A percentile compares a stretch with the other conserved stretches of the same genome.
Conservation (phyloP, 2,329 filamentous ascomycete genomes). For the Aspergillus neoniger region DNA sequence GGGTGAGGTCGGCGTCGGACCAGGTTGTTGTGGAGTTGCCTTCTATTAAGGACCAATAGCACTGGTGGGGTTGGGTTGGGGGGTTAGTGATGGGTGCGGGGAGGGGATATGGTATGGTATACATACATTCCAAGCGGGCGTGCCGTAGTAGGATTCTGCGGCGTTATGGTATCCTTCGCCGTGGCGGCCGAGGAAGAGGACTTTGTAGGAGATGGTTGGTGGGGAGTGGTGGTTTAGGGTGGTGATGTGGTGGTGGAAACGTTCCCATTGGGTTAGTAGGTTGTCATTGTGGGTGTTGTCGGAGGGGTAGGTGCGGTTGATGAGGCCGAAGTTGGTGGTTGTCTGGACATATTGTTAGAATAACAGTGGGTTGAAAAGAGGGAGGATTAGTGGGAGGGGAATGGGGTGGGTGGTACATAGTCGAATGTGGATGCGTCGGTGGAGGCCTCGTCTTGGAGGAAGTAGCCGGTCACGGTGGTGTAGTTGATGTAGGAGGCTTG, state of each 20-base stretch:
- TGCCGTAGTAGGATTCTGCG: constrained; percentile 60
- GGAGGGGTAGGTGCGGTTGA: constrained; percentile 49
- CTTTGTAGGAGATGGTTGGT: constrained; percentile 52
- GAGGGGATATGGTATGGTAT: neutral
- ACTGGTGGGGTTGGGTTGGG: constrained; percentile 37
- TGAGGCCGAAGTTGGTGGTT: constrained; percentile 50
- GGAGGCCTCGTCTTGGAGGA: constrained; percentile 50
- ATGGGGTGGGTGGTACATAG: constrained; percentile 38
- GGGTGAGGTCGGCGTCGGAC: constrained; percentile 60
- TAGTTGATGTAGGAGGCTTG: constrained; percentile 38
- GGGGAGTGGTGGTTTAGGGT: constrained; percentile 48
- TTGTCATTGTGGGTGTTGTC: constrained; percentile 32
- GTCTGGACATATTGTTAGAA: constrained; percentile 28
- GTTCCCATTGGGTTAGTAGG: constrained; percentile 56
- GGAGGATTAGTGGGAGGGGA: neutral
- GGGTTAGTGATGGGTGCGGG: neutral
- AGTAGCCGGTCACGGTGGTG: constrained; percentile 49
- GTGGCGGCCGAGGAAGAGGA: constrained; percentile 62
- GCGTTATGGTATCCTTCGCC: constrained; percentile 64
- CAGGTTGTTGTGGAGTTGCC: constrained; percentile 58
- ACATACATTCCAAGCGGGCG: constrained; percentile 60
- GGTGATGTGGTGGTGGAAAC: constrained; percentile 53
- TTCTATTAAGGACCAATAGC: constrained; percentile 59
- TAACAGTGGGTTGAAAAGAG: no score
- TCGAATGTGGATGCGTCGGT: constrained; percentile 51